These are phyloP conservation scores for Backusella psychrophila DNA, from an alignment of 192 early-diverging fungal genomes.

Conservation along the genomic window DNA sequence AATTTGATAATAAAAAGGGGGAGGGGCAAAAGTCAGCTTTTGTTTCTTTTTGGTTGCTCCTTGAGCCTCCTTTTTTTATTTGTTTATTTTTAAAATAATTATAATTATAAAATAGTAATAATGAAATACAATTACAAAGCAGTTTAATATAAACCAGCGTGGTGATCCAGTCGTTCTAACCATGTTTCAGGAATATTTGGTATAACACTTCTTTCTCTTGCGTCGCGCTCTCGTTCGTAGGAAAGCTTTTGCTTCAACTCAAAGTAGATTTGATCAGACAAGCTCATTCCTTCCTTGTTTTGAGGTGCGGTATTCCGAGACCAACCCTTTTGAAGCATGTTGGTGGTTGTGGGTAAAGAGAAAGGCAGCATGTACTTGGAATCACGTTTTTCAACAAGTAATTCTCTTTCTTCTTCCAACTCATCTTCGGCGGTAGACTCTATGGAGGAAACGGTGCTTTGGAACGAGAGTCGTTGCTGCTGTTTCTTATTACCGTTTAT, in stretches of 20 bases:
- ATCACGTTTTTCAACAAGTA: conserved; percentile 54
- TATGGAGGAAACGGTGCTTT: not conserved
- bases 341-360: conserved; percentile 57
- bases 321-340: conserved; percentile 25
- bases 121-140: conserved; percentile 1
- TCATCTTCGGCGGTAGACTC: conserved; percentile 31
- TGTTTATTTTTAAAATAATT: not conserved
- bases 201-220: conserved; percentile 23
- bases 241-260: conserved; percentile 11
- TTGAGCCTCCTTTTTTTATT: not conserved
- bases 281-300: not conserved
- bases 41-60: not conserved
- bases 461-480: not conserved
- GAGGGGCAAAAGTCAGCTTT: not conserved
- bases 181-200: conserved; percentile 36
- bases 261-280: conserved; percentile 14
- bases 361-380: conserved; percentile 55
- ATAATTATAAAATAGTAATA: not conserved
- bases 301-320: conserved; percentile 6
- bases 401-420: conserved; percentile 35
- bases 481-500: not conserved
- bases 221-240: conserved; percentile 10
- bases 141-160: not conserved
- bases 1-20: not conserved
- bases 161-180: conserved; percentile 25